Evolutionary conservation across 306 rosid species (phyloP).

Genomic region (Cicer judaicum): DNA sequence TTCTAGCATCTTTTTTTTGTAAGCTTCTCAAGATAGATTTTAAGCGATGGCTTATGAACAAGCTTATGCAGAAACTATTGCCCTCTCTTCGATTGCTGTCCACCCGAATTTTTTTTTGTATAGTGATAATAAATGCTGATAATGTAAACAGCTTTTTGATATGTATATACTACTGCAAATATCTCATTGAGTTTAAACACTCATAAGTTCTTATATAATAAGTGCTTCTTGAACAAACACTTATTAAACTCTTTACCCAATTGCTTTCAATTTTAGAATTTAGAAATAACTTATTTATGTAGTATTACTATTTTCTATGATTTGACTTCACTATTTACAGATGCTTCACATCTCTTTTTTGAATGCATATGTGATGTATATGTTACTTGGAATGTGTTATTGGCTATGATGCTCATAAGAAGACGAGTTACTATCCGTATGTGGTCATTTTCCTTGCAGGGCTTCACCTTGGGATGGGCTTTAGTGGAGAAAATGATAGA

Average conservation of each 20-base stretch:
- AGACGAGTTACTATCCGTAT: background rate
- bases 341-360: background rate
- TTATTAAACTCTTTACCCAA: background rate
- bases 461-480: conserved; percentile 51
- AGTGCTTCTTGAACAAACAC: background rate
- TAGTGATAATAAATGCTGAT: background rate
- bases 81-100: background rate
- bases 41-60: background rate
- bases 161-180: background rate
- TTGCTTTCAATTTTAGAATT: background rate
- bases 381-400: conserved; percentile 20
- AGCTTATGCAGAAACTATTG: background rate
- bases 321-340: background rate
- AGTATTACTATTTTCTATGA: background rate
- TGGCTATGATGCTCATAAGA: conserved; percentile 21
- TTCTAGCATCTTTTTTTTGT: background rate
- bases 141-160: background rate
- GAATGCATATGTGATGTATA: background rate
- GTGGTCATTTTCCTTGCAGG: conserved; percentile 50
- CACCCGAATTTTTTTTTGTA: background rate
- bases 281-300: background rate
- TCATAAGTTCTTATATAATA: background rate
- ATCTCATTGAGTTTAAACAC: background rate
- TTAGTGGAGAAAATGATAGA: conserved; percentile 48
- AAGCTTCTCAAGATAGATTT: background rate